phyloP scores from a whole-genome alignment of 139 green algal species.

The Mychonastes homosphaera region DNA sequence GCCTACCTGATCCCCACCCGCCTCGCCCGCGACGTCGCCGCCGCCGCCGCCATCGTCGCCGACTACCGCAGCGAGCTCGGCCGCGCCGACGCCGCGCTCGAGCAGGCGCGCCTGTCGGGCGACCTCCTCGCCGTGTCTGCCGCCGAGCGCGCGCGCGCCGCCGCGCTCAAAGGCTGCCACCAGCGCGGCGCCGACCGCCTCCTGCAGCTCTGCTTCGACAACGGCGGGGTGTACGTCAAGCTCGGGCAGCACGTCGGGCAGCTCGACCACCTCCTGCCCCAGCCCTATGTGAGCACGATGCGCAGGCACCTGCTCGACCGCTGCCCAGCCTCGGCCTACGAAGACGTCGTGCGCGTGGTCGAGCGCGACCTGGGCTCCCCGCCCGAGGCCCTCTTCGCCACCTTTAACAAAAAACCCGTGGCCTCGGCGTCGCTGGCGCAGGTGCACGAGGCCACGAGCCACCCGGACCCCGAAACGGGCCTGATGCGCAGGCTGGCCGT shows the following conservation, averaged over 20 bases:
- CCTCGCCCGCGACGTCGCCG: constrained; percentile 16
- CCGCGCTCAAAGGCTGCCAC: constrained; percentile 31
- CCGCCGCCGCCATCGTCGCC: constrained; percentile 16
- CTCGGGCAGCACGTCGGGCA: constrained; percentile 76
- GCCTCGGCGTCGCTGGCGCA: constrained; percentile 75
- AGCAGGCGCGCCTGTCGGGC: neutral
- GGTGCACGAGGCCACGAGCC: constrained; percentile 63
- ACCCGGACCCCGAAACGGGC: too few species aligned
- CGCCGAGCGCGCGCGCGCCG: constrained; percentile 9
- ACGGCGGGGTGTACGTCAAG: constrained; percentile 67
- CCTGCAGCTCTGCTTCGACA: constrained; percentile 58
- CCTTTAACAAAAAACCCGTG: constrained; percentile 50
- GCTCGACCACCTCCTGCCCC: constrained; percentile 43
- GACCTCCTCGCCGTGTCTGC: neutral
- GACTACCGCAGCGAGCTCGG: too few species aligned
- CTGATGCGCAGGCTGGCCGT: constrained; percentile 64
- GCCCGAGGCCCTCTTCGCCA: constrained; percentile 49
- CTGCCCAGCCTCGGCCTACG: constrained; percentile 56
- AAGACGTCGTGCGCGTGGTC: constrained; percentile 35
- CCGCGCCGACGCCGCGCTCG: neutral
- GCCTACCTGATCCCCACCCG: constrained; percentile 30
- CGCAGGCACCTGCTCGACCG: constrained; percentile 66
- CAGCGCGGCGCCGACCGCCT: constrained; percentile 35
- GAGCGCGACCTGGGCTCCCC: constrained; percentile 37
- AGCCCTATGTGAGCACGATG: constrained; percentile 74